Evolutionary conservation across 352 stramenopile species (phyloP).

Genomic region (Achlya hypogyna): DNA sequence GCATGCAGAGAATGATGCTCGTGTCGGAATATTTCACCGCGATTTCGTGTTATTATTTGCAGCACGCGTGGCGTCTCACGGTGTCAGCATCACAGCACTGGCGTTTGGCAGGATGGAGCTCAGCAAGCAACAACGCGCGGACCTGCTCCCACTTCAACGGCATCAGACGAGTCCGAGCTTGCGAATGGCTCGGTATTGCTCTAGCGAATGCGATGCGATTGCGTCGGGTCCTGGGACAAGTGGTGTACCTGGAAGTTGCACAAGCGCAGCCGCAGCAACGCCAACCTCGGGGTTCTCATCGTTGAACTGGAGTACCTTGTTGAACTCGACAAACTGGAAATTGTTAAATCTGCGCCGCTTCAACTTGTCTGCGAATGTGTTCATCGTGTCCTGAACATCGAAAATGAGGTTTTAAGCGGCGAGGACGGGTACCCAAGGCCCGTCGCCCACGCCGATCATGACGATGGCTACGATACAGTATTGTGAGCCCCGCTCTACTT

Average conservation of each 20-base stretch:
- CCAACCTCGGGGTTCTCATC: constrained; percentile 38
- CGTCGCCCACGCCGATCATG: constrained; percentile 17
- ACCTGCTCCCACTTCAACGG: too few species aligned
- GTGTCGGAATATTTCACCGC: too few species aligned
- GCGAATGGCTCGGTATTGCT: not conserved
- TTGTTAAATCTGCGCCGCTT: constrained; percentile 16
- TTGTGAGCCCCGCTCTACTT: too few species aligned
- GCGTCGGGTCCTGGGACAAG: not conserved
- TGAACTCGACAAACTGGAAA: constrained; percentile 19
- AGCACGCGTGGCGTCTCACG: too few species aligned
- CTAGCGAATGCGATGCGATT: not conserved
- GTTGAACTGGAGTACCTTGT: constrained; percentile 31
- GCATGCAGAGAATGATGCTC: too few species aligned
- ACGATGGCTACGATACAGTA: constrained; percentile 15
- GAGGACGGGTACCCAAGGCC: constrained; percentile 5
- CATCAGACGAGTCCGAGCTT: not conserved
- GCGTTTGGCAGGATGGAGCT: too few species aligned
- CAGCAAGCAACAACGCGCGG: too few species aligned
- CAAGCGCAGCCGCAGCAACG: constrained; percentile 52
- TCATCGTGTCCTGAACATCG: constrained; percentile 4
- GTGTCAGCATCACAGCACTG: too few species aligned
- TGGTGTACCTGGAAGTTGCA: constrained; percentile 25
- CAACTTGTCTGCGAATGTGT: constrained; percentile 12
- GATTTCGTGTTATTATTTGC: too few species aligned
- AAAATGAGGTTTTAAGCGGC: not conserved